Base-by-base conservation (phyloP, 108 stramenopile genomes). In the Nitzschia palea region DNA sequence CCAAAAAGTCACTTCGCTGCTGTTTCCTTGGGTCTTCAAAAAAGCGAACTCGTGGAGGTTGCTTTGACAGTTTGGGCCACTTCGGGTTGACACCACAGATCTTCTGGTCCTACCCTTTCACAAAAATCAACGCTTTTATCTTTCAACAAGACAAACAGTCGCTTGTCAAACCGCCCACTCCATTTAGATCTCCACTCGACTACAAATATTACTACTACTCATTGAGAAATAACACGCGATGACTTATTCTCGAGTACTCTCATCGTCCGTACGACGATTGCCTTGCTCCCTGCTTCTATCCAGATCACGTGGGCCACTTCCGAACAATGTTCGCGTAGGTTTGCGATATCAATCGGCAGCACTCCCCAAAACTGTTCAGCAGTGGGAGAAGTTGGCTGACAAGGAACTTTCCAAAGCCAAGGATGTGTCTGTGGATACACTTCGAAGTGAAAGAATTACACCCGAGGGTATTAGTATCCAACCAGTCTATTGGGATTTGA, bases 381-480 rank as follows among this genome's bases (percentile, higher is more conserved):
- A 82, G 71, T 89, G 88, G 89, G 83, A 87, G 63, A 71, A 63
- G 2, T 66, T 87, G 10, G 90, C 88, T 12, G 71, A 67, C 35
- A 87, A 92, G 55, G 90, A 89, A 55, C 70, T 92, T n/a, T 69
- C 80, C 36, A 61, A 67, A 54, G 74, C 80, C 32, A 81, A 73
- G 33, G 53, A 70, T 47, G 70, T 77, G 25, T 71, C 77, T 0
- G 80, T 87, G 25, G 85, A 86, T 40, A 72, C 81, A 30, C 74
- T 91, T 12, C 81, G 87, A 30, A 74, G 80, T 1, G 73, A 82
- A 32, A 74, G 87, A 25, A 55, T 87, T 25, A 92, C 84, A 22
- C 90, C 87, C 10, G 90, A 99, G 70, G 96, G 92, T 0, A 88
- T 99, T 48, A 77, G 62, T 15, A 78, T 99, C 23, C 97, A 97